Base-by-base conservation (phyloP, 2,329 filamentous ascomycete species). In the Sporothrix brunneoviolacea region DNA sequence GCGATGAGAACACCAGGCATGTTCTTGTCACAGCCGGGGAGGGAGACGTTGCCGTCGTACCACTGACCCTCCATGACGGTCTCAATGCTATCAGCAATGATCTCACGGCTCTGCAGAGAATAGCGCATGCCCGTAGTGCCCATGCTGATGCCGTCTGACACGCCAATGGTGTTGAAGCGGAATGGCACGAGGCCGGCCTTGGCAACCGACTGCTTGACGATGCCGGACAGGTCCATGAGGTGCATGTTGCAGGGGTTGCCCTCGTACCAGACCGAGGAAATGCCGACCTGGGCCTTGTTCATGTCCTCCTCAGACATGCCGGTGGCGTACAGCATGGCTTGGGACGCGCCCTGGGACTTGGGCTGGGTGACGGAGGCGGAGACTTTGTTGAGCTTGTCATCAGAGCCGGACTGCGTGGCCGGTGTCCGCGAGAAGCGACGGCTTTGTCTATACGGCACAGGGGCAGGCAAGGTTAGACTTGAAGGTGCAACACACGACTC, bases 161-260 rank as follows among this genome's bases (percentile, higher is more conserved):
- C 94, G 63, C 93, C 93, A 63, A 98, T 88, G 54, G 94, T 98
- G 76, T 98, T 98, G 81, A 98, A 98, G 68, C 96, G 91, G 77
- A 94, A 95, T 56, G 90, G 89, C 54, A 95, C 78, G 55, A 98
- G 76, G 19, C 89, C 88, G 27, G 90, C 87, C 61, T 85, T 70
- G 50, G 69, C 69, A 36, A 82, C 77, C 13, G 77, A 80, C 59
- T 80, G 68, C 62, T 71, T 74, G 58, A 95, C 86, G 57, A 84
- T 73, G 67, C 85, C 77, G 65, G 88, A 95, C 54, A 98, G 80
- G 63, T 94, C 88, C 69, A 98, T 77, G 55, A 98, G 75, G 70
- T 98, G 93, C 91, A 96, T 98, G 73, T 98, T 98, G 77, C 93
- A 98, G 22, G 93, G 93, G 72, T 98, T 98, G 52, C 93, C 93